Evolutionary conservation across 805 yeast genomes (phyloP), one percentile per base, ranked within the genome.

Genomic region (Yarrowia sp.): DNA sequence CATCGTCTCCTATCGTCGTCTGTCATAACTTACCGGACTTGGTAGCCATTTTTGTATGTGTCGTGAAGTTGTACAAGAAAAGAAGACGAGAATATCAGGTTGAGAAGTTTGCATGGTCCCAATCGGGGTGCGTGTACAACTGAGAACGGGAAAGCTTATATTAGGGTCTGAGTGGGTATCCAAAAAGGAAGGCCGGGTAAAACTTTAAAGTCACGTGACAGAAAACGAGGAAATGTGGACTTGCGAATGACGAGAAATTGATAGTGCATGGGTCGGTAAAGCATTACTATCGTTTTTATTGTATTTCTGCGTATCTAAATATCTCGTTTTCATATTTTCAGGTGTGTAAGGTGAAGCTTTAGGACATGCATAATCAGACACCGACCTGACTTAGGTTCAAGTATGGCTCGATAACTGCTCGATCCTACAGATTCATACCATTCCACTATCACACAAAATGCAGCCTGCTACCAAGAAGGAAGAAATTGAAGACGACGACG

Each of bases 401-500:
- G 58, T 52, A 53, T 53, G 59, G 59, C 45, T 53, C 36, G 35
- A 53, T 53, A 53, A 53, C 59, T 53, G 59, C 59, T 53, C 59
- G 59, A 53, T 53, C 59, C 14, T 40, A 14, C 45, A 40, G 45
- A 19, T 19, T 40, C 32, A 38, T 53, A 42, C 64, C 42, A 52
- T 8, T 7, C 19, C 53, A 35, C 56, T 11, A 11, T 16, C 50
- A 19, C 53, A 45, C 35, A 48, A 46, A 48, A 48, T 49, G 56
- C 56, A 49, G 40, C 61, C 68, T 19, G 68, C 59, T 32, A 43
- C 11, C 5, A 53, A 65, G 45, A 65, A 56, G 48, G 70, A 68
- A 68, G 46, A 55, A 19, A 38, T 74, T 32, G 77, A 73, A 1
- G 84, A 80, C 8, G 89, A 86, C 67, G 88, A 85, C 65, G 89